phyloP scores from a whole-genome alignment of 805 yeast species.

The Gaillardinia entomophila region DNA sequence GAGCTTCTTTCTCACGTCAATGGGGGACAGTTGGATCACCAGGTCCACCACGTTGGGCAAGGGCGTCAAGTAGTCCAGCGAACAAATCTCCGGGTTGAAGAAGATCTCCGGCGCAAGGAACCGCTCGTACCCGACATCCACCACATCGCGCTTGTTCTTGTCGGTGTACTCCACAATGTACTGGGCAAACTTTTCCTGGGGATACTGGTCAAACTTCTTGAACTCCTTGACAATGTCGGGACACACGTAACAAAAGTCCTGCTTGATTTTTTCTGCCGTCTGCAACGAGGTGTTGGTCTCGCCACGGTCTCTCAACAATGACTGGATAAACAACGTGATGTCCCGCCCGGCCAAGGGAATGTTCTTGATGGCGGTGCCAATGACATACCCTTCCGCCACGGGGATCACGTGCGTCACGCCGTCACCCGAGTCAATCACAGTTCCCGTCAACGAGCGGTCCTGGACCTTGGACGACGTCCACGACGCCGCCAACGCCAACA shows the following conservation, averaged over 20 bases:
- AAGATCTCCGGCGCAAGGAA: slow-evolving; percentile 99
- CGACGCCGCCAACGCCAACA: slow-evolving; percentile 94
- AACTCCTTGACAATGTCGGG: slow-evolving; percentile 98
- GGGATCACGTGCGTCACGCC: slow-evolving; percentile 99
- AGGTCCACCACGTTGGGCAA: slow-evolving; percentile 93
- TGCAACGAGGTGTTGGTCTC: slow-evolving; percentile 89
- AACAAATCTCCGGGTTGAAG: slow-evolving; percentile 95
- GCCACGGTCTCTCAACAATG: slow-evolving; percentile 91
- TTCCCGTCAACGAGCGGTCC: slow-evolving; percentile 95
- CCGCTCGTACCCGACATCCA: slow-evolving; percentile 96
- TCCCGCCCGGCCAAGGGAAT: slow-evolving; percentile 99
- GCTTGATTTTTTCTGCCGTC: slow-evolving; percentile 96
- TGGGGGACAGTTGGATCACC: slow-evolving; percentile 92
- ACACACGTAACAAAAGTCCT: slow-evolving; percentile 93
- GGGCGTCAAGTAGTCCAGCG: slow-evolving; percentile 92
- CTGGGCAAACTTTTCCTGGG: slow-evolving; percentile 84
- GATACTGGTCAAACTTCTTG: slow-evolving; percentile 87
- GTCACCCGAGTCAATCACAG: slow-evolving; percentile 97
- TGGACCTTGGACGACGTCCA: slow-evolving; percentile 97
- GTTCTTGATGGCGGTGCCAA: slow-evolving; percentile 94
- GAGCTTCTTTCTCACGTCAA: slow-evolving; percentile 94
- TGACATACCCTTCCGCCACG: slow-evolving; percentile 98
- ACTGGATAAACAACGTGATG: slow-evolving; percentile 89
- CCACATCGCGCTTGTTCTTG: slow-evolving; percentile 42
- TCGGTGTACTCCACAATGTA: slow-evolving; percentile 82